These are phyloP conservation scores for Raphanus hybrid DNA, from an alignment of 441 rosid species.

Conservation along the genomic window DNA sequence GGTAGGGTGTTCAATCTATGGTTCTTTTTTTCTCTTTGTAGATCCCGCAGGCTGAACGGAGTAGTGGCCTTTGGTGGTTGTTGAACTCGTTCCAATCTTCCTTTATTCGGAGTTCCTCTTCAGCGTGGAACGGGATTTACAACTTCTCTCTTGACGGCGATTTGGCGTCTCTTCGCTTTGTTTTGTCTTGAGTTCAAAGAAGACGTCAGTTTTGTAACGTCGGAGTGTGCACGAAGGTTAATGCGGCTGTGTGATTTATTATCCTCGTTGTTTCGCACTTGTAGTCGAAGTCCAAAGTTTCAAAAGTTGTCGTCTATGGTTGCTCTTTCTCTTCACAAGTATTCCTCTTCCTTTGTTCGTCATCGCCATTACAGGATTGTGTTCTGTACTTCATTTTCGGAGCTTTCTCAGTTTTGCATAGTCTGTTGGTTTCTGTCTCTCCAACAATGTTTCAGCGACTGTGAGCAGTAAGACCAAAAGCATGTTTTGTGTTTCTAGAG, in stretches of 20 bases:
- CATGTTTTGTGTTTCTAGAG: neutral
- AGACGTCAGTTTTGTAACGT: neutral
- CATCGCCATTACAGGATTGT: neutral
- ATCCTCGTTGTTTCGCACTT: neutral
- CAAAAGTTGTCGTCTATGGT: neutral
- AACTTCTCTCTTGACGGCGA: neutral
- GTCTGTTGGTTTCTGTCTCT: neutral
- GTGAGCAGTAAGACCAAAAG: neutral
- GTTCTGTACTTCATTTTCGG: neutral
- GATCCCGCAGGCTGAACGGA: no score
- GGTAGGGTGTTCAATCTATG: no score
- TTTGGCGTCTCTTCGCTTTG: neutral
- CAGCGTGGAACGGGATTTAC: neutral
- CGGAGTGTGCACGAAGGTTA: neutral
- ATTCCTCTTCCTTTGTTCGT: neutral
- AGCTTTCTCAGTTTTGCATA: neutral
- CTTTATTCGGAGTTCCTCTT: neutral
- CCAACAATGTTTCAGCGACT: neutral
- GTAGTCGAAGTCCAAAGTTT: neutral
- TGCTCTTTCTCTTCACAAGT: neutral
- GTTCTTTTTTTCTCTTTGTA: no score
- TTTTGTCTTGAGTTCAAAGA: neutral
- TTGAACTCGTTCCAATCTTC: no score
- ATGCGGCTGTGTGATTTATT: neutral
- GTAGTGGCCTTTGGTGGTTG: no score